These are phyloP conservation scores for Acacia crassicarpa DNA, from an alignment of 306 rosid species.

Conservation along the genomic window DNA sequence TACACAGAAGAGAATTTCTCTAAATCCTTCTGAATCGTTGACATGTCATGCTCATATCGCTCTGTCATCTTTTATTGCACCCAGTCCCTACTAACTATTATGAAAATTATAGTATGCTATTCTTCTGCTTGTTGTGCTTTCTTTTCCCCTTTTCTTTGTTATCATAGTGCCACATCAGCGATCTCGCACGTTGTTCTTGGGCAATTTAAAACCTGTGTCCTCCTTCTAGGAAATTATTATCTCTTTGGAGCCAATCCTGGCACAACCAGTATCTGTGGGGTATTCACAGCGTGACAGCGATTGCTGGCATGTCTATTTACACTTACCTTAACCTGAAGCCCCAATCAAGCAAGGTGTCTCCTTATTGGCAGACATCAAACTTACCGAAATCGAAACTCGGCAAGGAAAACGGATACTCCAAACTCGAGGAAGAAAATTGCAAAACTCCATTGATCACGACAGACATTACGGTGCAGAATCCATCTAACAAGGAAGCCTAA, in stretches of 20 bases:
- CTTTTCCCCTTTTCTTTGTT: not conserved
- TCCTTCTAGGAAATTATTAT: slow-evolving; percentile 87
- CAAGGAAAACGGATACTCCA: slow-evolving; percentile 80
- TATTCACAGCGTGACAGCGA: too few species aligned
- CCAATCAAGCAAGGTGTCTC: slow-evolving; percentile 51
- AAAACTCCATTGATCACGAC: slow-evolving; percentile 36
- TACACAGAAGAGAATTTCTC: not conserved
- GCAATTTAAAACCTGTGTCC: slow-evolving; percentile 92
- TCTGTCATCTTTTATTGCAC: too few species aligned
- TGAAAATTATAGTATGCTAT: too few species aligned
- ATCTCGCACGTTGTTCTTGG: slow-evolving; percentile 92
- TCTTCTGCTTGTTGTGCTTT: not conserved
- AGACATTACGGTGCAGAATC: slow-evolving; percentile 72
- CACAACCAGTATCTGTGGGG: too few species aligned
- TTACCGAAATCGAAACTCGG: slow-evolving; percentile 71
- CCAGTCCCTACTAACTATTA: too few species aligned
- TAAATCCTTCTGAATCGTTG: not conserved
- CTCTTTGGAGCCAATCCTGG: too few species aligned
- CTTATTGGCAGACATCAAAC: slow-evolving; percentile 63
- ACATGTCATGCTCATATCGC: too few species aligned
- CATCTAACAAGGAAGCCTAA: slow-evolving; percentile 45
- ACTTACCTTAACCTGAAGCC: slow-evolving; percentile 74
- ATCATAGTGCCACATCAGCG: slow-evolving; percentile 89
- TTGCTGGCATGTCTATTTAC: slow-evolving; percentile 85
- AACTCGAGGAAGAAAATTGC: slow-evolving; percentile 81